Evolutionary conservation across 2,329 filamentous ascomycete species (phyloP).

Genomic region (Apiospora koreana): DNA sequence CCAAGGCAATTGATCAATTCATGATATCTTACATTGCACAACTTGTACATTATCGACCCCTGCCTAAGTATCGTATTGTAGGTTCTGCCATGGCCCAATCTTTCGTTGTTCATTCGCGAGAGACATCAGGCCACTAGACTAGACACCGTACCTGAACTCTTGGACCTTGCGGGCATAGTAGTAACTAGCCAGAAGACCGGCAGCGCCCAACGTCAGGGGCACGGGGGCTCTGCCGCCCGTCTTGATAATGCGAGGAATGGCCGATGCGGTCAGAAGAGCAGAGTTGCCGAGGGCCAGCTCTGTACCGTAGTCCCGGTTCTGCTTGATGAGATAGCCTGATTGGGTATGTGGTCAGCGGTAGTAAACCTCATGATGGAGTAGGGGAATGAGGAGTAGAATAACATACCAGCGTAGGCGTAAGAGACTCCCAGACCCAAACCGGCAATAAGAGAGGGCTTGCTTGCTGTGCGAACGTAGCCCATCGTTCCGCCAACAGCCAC

Average conservation of each 20-base stretch:
- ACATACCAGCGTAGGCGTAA: constrained; percentile 33
- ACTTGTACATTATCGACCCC: too few species aligned
- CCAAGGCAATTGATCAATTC: background rate
- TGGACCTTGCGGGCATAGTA: constrained; percentile 45
- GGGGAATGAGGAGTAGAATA: background rate
- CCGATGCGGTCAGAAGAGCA: constrained; percentile 37
- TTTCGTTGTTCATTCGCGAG: background rate
- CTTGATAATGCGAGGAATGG: constrained; percentile 40
- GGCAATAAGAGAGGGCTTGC: constrained; percentile 35
- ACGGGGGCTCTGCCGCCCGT: constrained; percentile 38
- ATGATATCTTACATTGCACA: background rate
- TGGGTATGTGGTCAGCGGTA: background rate
- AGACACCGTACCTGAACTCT: constrained; percentile 42
- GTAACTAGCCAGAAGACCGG: constrained; percentile 37
- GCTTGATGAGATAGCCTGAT: constrained; percentile 41
- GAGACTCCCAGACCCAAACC: constrained; percentile 33
- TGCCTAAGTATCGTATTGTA: background rate
- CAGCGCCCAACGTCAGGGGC: constrained; percentile 35
- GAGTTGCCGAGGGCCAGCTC: constrained; percentile 44
- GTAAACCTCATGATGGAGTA: background rate
- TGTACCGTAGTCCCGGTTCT: constrained; percentile 43
- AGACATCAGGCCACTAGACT: background rate
- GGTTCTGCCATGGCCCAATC: background rate
- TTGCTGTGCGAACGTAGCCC: constrained; percentile 32
- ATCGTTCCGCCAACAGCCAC: constrained; percentile 35